Conservation (phyloP, 768 basidiomycete genomes). For the Suillus bovinus region DNA sequence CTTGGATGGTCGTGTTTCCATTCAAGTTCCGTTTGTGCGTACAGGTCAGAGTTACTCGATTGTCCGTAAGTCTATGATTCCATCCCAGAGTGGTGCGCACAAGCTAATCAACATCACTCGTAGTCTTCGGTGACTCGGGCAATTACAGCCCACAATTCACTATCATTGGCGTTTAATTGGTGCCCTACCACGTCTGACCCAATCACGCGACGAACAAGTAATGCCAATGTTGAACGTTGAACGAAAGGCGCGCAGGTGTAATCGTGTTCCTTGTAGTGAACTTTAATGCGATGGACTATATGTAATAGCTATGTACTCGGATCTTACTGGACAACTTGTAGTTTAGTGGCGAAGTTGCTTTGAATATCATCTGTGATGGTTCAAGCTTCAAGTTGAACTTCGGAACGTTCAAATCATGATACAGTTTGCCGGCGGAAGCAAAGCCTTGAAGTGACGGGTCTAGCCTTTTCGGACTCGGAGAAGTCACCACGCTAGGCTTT, state of each 20-base stretch:
- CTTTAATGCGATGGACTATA: conserved; percentile 3
- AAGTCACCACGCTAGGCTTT: background rate
- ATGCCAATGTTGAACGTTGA: background rate
- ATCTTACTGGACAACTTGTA: conserved; percentile 2
- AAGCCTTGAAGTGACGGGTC: background rate
- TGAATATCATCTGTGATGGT: conserved; percentile 3
- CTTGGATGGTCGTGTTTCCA: conserved; percentile 21
- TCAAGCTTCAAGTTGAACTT: conserved; percentile 2
- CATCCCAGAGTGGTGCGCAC: background rate
- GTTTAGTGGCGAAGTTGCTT: conserved; percentile 2
- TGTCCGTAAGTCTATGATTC: conserved; percentile 25
- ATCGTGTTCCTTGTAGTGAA: background rate
- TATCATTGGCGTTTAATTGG: conserved; percentile 17
- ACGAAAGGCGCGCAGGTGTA: background rate
- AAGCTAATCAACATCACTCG: conserved; percentile 9
- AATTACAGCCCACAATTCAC: conserved; percentile 28
- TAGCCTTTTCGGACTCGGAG: background rate
- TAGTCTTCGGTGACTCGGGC: conserved; percentile 39
- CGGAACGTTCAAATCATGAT: background rate
- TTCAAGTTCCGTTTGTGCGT: conserved; percentile 31
- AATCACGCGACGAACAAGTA: conserved; percentile 5
- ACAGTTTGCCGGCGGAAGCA: background rate
- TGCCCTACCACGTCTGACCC: background rate
- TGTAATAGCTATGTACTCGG: conserved; percentile 4
- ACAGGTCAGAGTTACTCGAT: conserved; percentile 33